Base-by-base conservation (phyloP, 2,329 filamentous ascomycete species). In the Drechslerella stenobrocha region DNA sequence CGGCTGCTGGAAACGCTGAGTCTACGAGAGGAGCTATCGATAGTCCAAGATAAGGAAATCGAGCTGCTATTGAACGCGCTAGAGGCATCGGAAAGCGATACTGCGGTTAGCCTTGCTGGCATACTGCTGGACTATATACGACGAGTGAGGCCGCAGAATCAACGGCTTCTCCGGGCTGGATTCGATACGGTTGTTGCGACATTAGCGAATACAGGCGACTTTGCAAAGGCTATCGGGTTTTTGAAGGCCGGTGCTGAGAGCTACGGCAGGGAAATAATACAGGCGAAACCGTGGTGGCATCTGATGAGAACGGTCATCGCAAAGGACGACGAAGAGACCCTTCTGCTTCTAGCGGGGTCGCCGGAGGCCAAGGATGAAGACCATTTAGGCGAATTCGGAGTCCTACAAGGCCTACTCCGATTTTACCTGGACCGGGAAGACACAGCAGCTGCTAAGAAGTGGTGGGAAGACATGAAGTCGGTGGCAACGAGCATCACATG, bases 371-470 rank as follows among this genome's bases (percentile, higher is more conserved):
- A 37, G 15, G 50, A 67, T 40, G 34, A 48, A 44, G 23, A 42
- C 13, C 53, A 59, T 24, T 15, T 67, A 28, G 63, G 63, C 1
- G 63, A 60, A 1, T 45, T 60, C 26, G 63, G 63, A n/a, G 34
- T 67, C 23, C 45, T 67, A 32, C 50, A 44, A 0, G 63, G 63
- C 20, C 20, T 56, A 22, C 32, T 67, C 42, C 32, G 63, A 24
- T 67, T 67, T 53, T 67, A 67, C 22, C 50, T 67, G 50, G 63
- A 67, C 30, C 48, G 63, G n/a, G 55, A 67, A 44, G 50, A 67
- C 28, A 60, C 63, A 1, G 50, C 50, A 2, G 52, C n/a, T 42
- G 63, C 63, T 22, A 67, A 59, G 44, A 67, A 60, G 22, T 67
- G 63, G 63, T 67, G 63, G 63, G 63, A 67, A 23, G 11, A 56